A percentile compares a stretch with the other conserved stretches of the same genome.
Evolutionary conservation across 495 filamentous ascomycete species (phyloP).

Genomic region (Xylaria intraflava): DNA sequence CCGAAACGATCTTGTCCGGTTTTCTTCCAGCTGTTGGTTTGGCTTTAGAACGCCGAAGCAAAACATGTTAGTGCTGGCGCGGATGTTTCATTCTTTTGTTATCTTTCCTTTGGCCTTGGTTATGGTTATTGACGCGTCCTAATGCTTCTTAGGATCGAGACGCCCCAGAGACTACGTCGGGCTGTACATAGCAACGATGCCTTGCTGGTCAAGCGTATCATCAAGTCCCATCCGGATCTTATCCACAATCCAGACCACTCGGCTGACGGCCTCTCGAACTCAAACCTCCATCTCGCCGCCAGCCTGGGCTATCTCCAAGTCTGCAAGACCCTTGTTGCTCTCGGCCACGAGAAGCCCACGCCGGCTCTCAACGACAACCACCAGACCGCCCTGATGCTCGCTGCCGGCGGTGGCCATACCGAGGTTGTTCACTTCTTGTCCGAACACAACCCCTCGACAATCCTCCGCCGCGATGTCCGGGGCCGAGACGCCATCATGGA

Average conservation of each 20-base stretch:
- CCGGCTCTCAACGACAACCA: conserved; percentile 63
- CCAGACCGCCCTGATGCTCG: conserved; percentile 65
- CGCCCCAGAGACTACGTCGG: conserved; percentile 58
- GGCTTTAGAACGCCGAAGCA: no score
- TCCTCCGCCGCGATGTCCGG: conserved; percentile 48
- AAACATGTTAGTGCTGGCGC: background rate
- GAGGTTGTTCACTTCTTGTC: conserved; percentile 55
- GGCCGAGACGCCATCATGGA: conserved; percentile 55
- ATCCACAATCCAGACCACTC: conserved; percentile 67
- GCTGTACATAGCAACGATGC: conserved; percentile 69
- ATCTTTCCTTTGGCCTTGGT: background rate
- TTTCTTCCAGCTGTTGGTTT: no score
- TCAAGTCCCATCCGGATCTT: conserved; percentile 57
- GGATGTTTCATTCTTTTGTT: background rate
- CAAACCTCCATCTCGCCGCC: conserved; percentile 69
- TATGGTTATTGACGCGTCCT: background rate
- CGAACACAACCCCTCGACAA: conserved; percentile 33
- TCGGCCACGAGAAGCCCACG: conserved; percentile 50
- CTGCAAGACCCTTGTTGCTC: conserved; percentile 46
- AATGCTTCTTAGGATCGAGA: conserved; percentile 54
- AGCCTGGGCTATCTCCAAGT: conserved; percentile 60
- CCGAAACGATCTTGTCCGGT: no score
- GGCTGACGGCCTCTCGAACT: conserved; percentile 52
- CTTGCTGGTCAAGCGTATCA: conserved; percentile 63
- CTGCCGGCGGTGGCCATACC: conserved; percentile 50